A percentile compares a stretch with the other conserved stretches of the same genome.
Conservation (phyloP, 257 asterid genomes). For the Nicotiana obtusifolia region DNA sequence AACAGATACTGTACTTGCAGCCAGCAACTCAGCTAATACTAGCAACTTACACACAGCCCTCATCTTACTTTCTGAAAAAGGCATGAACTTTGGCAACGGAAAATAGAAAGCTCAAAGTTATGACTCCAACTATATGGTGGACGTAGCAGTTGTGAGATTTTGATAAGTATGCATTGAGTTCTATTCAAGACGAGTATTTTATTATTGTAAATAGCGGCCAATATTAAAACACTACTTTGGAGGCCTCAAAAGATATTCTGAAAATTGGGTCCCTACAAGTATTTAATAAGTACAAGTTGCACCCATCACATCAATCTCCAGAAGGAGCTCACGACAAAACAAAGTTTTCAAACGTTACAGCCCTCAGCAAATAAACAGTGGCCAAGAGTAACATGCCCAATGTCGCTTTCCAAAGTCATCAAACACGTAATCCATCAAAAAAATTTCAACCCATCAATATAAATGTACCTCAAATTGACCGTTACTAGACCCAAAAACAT, state of each 20-base stretch:
- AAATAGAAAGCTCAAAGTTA: not conserved
- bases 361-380: not conserved
- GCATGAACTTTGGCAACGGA: not conserved
- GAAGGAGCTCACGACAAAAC: not conserved
- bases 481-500: too few species aligned
- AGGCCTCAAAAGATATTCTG: not conserved
- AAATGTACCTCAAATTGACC: not conserved
- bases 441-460: too few species aligned
- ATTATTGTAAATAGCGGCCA: not conserved
- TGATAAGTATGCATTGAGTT: not conserved
- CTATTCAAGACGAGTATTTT: not conserved
- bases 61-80: constrained; percentile 24
- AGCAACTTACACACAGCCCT: constrained; percentile 23
- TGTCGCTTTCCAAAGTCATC: not conserved
- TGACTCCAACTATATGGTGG: not conserved
- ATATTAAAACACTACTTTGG: not conserved
- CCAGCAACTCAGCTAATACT: constrained; percentile 25
- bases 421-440: not conserved
- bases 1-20: constrained; percentile 17
- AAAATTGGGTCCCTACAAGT: not conserved
- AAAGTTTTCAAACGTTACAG: not conserved
- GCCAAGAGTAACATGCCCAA: not conserved
- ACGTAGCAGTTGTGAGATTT: not conserved
- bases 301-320: not conserved
- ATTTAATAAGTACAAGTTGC: not conserved